Percentiles rank a stretch among this genome's conserved stretches.
Evolutionary conservation across 2,329 filamentous ascomycete genomes (phyloP).

Genomic region (Aspergillus sp.): DNA sequence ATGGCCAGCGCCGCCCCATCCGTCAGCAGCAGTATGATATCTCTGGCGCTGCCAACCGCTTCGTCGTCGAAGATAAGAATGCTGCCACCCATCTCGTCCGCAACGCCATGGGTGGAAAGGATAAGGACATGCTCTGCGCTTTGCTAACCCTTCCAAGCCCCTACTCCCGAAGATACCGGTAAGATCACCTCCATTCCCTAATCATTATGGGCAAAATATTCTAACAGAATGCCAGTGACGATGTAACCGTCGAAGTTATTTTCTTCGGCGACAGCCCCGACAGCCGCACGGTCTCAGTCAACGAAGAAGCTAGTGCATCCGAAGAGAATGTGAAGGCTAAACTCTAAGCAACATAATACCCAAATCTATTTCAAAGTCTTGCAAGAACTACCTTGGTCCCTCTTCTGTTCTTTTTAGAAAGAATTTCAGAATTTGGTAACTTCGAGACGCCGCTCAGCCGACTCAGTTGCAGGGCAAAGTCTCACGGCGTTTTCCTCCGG

Average conservation of each 20-base stretch:
- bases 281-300: conserved; percentile 76
- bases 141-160: conserved; percentile 88
- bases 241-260: conserved; percentile 95
- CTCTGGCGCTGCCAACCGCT: conserved; percentile 67
- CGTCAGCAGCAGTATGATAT: conserved; percentile 90
- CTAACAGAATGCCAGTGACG: conserved; percentile 62
- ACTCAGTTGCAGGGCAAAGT: neutral
- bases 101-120: conserved; percentile 90
- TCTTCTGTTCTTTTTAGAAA: neutral
- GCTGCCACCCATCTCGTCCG: conserved; percentile 92
- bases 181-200: conserved; percentile 28
- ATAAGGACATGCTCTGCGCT: conserved; percentile 90
- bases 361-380: neutral
- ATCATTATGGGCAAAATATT: conserved; percentile 13
- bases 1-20: conserved; percentile 78
- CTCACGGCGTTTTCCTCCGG: neutral
- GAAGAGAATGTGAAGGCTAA: conserved; percentile 50
- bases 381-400: neutral
- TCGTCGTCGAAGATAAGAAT: conserved; percentile 92
- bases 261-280: conserved; percentile 86
- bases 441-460: neutral
- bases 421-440: neutral
- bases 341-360: conserved; percentile 35
- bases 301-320: conserved; percentile 78
- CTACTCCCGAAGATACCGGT: conserved; percentile 89